A percentile compares a stretch with the other conserved stretches of the same genome.
Conservation (phyloP, 148 eudicot genomes). For the Vaccinium macrocarpon region DNA sequence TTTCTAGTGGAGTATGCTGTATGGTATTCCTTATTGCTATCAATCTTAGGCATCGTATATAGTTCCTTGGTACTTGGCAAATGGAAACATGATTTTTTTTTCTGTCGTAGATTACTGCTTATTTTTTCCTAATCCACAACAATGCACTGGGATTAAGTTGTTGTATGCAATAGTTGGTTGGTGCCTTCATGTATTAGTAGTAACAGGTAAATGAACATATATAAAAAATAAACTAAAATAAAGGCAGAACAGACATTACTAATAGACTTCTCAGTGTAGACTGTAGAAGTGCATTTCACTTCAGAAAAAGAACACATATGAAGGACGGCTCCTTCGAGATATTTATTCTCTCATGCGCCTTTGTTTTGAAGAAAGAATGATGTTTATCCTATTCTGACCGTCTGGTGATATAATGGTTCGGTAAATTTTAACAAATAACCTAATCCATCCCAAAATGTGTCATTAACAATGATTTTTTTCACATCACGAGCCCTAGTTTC, state of each 20-base stretch:
- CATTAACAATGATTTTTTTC: no score
- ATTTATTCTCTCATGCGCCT: background rate
- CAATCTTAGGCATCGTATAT: background rate
- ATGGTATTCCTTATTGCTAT: background rate
- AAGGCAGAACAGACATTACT: background rate
- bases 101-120: background rate
- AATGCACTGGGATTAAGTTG: background rate
- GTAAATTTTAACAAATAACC: no score
- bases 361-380: background rate
- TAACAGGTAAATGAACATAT: background rate
- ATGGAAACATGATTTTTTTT: background rate
- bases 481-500: no score
- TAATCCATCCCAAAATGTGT: no score
- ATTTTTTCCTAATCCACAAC: background rate
- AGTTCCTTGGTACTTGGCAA: background rate
- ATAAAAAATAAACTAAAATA: background rate
- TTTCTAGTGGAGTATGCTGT: background rate
- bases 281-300: background rate
- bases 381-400: background rate
- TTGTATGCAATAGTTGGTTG: background rate
- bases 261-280: background rate
- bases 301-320: background rate
- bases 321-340: background rate
- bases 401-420: background rate
- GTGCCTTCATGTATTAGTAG: background rate